Conservation (phyloP, 176 grass and related monocot genomes). For the Aegilops sharonensis region DNA sequence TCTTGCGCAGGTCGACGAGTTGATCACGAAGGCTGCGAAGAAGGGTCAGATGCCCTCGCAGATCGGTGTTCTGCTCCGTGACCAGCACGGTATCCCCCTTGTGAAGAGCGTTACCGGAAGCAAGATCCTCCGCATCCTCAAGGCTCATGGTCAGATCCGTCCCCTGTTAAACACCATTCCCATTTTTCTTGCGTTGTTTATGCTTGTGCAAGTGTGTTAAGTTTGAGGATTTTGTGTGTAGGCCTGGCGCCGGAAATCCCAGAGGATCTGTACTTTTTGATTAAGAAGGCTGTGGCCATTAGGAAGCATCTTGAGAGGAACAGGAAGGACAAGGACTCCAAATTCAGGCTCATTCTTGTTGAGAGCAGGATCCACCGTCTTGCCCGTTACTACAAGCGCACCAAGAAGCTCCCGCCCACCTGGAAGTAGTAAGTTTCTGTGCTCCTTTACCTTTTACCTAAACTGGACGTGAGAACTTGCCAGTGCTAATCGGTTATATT, state of each 20-base stretch:
- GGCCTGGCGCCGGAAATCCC: constrained; percentile 79
- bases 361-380: constrained; percentile 96
- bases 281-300: constrained; percentile 91
- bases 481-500: not conserved
- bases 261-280: constrained; percentile 82
- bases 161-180: not conserved
- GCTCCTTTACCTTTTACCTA: not conserved
- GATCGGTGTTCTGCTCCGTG: constrained; percentile 80
- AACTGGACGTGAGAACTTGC: not conserved
- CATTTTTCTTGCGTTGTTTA: not conserved
- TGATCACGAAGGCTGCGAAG: constrained; percentile 90
- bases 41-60: constrained; percentile 83
- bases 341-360: constrained; percentile 89
- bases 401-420: constrained; percentile 88
- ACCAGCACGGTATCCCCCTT: constrained; percentile 81
- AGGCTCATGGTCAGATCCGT: constrained; percentile 60
- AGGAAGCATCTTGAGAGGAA: constrained; percentile 97
- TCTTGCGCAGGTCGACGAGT: constrained; percentile 53
- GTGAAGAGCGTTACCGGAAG: constrained; percentile 76
- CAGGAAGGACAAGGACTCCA: constrained; percentile 96
- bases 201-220: not conserved
- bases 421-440: constrained; percentile 82
- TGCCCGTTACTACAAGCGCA: constrained; percentile 95
- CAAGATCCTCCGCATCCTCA: constrained; percentile 95
- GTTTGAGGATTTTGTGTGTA: not conserved